Conservation (phyloP, 1,139 yeast species). For the Sugiyamaella paludigena region DNA sequence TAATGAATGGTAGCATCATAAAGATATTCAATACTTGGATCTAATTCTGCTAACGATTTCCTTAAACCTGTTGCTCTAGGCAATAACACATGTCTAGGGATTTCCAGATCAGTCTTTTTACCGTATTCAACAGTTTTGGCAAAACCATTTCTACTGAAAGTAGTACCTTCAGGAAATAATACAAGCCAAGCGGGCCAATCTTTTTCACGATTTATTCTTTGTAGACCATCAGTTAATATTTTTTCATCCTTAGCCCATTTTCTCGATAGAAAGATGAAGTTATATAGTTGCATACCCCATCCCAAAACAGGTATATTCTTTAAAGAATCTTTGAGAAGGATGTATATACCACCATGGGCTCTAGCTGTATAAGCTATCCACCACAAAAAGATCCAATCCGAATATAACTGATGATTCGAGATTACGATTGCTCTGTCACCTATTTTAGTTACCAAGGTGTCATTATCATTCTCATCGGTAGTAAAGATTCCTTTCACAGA, state of each 20-base stretch:
- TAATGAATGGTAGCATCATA: constrained; percentile 87
- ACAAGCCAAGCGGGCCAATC: constrained; percentile 51
- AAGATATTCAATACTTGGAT: constrained; percentile 59
- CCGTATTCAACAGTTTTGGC: constrained; percentile 58
- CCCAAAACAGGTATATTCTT: constrained; percentile 76
- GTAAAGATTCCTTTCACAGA: constrained; percentile 31
- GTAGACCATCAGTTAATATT: constrained; percentile 55
- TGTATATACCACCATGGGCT: constrained; percentile 61
- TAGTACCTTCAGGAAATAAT: constrained; percentile 95
- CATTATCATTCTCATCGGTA: constrained; percentile 22
- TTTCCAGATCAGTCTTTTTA: constrained; percentile 43
- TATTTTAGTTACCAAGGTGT: constrained; percentile 32
- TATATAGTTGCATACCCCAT: constrained; percentile 77
- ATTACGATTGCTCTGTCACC: constrained; percentile 56
- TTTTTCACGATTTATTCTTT: constrained; percentile 45
- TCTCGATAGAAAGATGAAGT: constrained; percentile 76
- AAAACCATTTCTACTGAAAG: constrained; percentile 65
- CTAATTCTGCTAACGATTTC: constrained; percentile 58
- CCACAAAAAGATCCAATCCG: constrained; percentile 96
- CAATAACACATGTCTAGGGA: constrained; percentile 61
- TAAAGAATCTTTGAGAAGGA: constrained; percentile 77
- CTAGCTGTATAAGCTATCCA: constrained; percentile 71
- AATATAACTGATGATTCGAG: constrained; percentile 88
- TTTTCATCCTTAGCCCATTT: constrained; percentile 79
- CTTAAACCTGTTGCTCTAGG: constrained; percentile 84